These are phyloP conservation scores for Euphrasia confusa DNA, from an alignment of 257 asterid species.

Conservation along the genomic window DNA sequence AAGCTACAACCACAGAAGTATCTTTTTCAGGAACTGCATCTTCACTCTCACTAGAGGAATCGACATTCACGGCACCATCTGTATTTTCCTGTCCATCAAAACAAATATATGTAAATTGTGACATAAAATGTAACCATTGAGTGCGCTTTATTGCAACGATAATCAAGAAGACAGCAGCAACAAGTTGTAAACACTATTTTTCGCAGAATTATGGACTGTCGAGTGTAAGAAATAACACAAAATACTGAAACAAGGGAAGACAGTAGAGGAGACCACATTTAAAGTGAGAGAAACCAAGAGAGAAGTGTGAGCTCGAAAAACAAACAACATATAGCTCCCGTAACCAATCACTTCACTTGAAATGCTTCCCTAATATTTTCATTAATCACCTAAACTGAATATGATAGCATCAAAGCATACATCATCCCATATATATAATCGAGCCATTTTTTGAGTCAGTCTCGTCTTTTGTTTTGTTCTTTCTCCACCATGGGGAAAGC, in stretches of 20 bases:
- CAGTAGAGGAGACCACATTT: not conserved
- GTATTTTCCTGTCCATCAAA: slow-evolving; percentile 40
- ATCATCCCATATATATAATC: not conserved
- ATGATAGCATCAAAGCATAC: not conserved
- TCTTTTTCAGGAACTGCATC: slow-evolving; percentile 38
- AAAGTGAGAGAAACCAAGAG: not conserved
- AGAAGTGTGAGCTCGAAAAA: not conserved
- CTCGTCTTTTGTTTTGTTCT: not conserved
- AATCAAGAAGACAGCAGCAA: not conserved
- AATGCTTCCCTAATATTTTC: not conserved
- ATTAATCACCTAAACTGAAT: not conserved
- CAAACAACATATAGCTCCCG: not conserved
- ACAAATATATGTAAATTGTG: slow-evolving; percentile 5
- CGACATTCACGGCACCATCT: slow-evolving; percentile 36
- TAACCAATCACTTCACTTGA: slow-evolving; percentile 8
- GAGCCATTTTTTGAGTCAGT: not conserved
- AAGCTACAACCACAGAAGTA: slow-evolving; percentile 43
- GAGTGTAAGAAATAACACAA: not conserved
- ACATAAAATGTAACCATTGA: not conserved
- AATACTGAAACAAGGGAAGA: not conserved
- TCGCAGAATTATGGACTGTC: not conserved
- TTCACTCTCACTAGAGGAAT: slow-evolving; percentile 36
- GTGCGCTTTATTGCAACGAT: not conserved
- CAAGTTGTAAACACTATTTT: too few species aligned
- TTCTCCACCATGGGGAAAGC: too few species aligned